Percentiles rank a stretch among this genome's conserved stretches.
These are phyloP conservation scores for Solanum sejunctum DNA, from an alignment of 257 asterid species.

Conservation along the genomic window DNA sequence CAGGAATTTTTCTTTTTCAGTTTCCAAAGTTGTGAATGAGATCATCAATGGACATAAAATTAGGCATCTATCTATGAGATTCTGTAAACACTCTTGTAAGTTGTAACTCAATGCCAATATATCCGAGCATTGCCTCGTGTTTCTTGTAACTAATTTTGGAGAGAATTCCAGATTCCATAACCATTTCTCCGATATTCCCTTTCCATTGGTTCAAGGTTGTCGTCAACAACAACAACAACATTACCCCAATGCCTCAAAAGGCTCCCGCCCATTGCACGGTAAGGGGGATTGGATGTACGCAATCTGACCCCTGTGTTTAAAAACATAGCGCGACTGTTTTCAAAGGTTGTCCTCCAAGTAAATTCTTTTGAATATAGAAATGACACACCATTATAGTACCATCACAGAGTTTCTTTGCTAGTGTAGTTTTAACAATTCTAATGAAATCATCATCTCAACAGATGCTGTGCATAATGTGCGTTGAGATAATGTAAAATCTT, in stretches of 20 bases:
- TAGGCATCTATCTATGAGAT: too few relatives aligned
- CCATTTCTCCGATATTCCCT: slow-evolving; percentile 12
- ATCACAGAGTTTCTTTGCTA: slow-evolving; percentile 13
- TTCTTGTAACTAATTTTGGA: slow-evolving; percentile 4
- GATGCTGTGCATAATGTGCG: neutral
- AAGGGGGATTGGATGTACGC: too few relatives aligned
- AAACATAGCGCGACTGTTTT: too few relatives aligned
- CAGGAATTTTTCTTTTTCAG: neutral
- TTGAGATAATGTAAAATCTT: neutral
- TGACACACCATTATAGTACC: slow-evolving; percentile 10
- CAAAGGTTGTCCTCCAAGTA: neutral
- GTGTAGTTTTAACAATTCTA: slow-evolving; percentile 12
- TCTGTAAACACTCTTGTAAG: too few relatives aligned
- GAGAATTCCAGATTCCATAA: slow-evolving; percentile 14
- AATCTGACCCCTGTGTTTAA: too few relatives aligned
- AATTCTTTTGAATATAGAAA: slow-evolving; percentile 8
- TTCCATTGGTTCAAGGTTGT: slow-evolving; percentile 7
- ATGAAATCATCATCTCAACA: slow-evolving; percentile 9
- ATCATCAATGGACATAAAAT: too few relatives aligned
- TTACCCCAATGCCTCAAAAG: too few relatives aligned
- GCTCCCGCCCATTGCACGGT: too few relatives aligned
- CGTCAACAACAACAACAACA: too few relatives aligned
- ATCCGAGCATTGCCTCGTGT: neutral
- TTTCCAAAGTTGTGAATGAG: neutral
- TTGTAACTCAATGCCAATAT: slow-evolving; percentile 13